Percentiles rank a stretch among this genome's conserved stretches.
phyloP scores from a whole-genome alignment of 495 filamentous ascomycete species.

The Annulohypoxylon moriforme region DNA sequence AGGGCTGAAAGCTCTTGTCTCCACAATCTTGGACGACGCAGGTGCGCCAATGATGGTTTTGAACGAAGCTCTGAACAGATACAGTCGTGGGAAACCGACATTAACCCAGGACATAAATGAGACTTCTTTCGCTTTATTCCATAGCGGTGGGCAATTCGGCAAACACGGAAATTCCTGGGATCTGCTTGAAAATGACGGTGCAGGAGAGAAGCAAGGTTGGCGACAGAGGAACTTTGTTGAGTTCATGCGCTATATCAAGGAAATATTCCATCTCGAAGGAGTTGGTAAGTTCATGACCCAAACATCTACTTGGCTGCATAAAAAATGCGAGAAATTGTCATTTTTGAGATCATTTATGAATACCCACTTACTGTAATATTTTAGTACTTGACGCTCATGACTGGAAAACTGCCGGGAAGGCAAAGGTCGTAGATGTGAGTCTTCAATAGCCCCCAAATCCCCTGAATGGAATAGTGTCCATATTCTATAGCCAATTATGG shows the following conservation, averaged over 20 bases:
- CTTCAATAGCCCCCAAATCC: not conserved
- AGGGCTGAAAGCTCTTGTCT: constrained; percentile 68
- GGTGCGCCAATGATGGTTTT: constrained; percentile 73
- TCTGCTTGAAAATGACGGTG: constrained; percentile 49
- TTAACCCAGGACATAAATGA: constrained; percentile 44
- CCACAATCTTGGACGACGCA: constrained; percentile 76
- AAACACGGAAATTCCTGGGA: constrained; percentile 48
- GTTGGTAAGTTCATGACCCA: constrained; percentile 26
- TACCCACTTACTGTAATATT: constrained; percentile 1
- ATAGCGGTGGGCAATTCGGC: constrained; percentile 42
- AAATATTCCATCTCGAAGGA: constrained; percentile 46
- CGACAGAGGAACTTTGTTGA: constrained; percentile 46
- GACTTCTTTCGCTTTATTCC: constrained; percentile 44
- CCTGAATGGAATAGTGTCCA: not conserved
- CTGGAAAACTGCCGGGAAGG: constrained; percentile 48
- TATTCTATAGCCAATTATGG: not conserved
- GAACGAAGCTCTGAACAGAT: constrained; percentile 49
- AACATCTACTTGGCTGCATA: not conserved
- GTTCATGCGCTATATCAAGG: constrained; percentile 47
- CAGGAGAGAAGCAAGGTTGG: constrained; percentile 46
- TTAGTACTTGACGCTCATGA: constrained; percentile 44
- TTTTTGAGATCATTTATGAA: not conserved
- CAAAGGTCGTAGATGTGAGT: constrained; percentile 51
- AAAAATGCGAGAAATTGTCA: not conserved
- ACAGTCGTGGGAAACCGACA: constrained; percentile 39